These are phyloP conservation scores for Skeletonema marinoi DNA, from an alignment of 108 stramenopile genomes.

Conservation along the genomic window DNA sequence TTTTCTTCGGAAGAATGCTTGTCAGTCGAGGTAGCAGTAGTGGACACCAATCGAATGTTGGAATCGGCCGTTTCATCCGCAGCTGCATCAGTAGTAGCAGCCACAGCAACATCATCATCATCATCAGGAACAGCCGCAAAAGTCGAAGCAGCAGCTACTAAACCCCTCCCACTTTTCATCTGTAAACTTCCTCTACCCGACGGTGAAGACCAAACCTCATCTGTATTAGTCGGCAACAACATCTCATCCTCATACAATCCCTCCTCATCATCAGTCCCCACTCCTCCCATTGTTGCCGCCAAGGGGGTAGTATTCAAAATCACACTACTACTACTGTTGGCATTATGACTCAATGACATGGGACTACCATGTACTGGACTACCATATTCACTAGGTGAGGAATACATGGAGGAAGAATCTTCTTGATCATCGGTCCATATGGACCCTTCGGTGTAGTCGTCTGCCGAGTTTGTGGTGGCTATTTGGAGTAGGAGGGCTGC, in stretches of 20 bases:
- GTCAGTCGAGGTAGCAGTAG: no score
- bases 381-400: not conserved
- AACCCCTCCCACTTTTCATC: not conserved
- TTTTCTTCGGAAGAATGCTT: not conserved
- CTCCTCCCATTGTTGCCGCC: not conserved
- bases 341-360: not conserved
- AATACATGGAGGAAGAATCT: not conserved
- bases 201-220: not conserved
- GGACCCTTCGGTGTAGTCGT: not conserved
- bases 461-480: not conserved
- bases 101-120: not conserved
- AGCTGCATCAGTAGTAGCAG: not conserved
- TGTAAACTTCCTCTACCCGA: not conserved
- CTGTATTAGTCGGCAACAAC: not conserved
- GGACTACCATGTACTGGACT: not conserved
- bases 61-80: not conserved
- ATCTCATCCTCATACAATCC: not conserved
- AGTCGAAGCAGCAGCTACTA: not conserved
- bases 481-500: not conserved
- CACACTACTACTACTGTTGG: no score
- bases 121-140: not conserved
- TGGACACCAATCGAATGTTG: not conserved
- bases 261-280: not conserved
- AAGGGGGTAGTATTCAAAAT: not conserved
- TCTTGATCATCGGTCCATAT: constrained; percentile 1